These are phyloP conservation scores for Geosmithia putterillii DNA, from an alignment of 2,329 filamentous ascomycete species.

Conservation along the genomic window DNA sequence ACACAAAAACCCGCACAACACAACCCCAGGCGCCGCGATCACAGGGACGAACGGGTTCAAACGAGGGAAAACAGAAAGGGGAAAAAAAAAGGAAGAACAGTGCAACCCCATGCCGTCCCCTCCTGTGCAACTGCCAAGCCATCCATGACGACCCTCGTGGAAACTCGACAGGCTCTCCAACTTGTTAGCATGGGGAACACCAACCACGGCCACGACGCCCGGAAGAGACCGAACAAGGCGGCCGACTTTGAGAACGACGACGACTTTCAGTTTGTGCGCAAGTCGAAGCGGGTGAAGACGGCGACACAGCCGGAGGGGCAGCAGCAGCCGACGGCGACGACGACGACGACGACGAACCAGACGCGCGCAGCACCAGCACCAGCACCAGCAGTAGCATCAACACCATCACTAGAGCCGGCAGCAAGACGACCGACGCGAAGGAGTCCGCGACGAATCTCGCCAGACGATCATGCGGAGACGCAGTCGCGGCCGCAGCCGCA, in stretches of 20 bases:
- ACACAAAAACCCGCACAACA: not conserved
- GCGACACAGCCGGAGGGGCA: slow-evolving; percentile 27
- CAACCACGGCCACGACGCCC: slow-evolving; percentile 1
- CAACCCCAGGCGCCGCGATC: no score
- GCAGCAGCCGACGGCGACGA: slow-evolving; percentile 8
- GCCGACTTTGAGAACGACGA: slow-evolving; percentile 58
- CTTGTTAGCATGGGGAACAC: slow-evolving; percentile 52
- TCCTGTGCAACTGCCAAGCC: slow-evolving; percentile 25
- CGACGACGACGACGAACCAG: no score
- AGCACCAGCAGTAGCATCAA: no score
- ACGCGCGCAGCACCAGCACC: no score
- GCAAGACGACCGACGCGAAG: slow-evolving; percentile 3
- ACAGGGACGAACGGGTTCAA: no score
- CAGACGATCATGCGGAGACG: not conserved
- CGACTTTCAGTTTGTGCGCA: slow-evolving; percentile 64
- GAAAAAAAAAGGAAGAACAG: no score
- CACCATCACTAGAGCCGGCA: no score
- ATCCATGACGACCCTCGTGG: slow-evolving; percentile 62
- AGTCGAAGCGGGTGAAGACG: slow-evolving; percentile 52
- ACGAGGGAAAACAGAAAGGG: no score
- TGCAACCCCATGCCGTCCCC: slow-evolving; percentile 11
- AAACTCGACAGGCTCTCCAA: slow-evolving; percentile 51
- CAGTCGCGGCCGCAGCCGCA: not conserved
- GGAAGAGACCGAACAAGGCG: slow-evolving; percentile 6
- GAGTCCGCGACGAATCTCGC: slow-evolving; percentile 1